Conservation (phyloP, 768 basidiomycete species). For the Candolleomyces efflorescens region DNA sequence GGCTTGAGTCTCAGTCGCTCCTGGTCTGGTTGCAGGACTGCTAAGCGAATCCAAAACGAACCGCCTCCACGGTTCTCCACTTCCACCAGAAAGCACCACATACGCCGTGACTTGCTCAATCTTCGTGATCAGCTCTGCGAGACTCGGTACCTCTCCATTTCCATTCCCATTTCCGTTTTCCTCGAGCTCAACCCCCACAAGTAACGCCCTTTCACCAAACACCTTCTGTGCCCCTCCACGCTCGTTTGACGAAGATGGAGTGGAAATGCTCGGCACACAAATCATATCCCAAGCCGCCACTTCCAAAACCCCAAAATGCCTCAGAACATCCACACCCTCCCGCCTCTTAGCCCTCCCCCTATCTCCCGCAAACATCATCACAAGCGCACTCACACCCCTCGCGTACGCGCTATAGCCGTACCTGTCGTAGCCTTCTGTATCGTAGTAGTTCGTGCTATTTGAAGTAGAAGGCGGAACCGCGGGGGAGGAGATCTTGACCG, state of each 20-base stretch:
- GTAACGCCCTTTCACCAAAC: not conserved
- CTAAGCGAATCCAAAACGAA: conserved; percentile 31
- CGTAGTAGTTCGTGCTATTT: not conserved
- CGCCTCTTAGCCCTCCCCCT: conserved; percentile 48
- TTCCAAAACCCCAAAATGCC: conserved; percentile 61
- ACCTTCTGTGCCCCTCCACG: not conserved
- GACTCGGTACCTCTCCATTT: conserved; percentile 4
- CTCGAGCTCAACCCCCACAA: not conserved
- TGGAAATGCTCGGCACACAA: conserved; percentile 33
- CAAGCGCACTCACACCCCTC: conserved; percentile 52
- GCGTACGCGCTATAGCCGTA: conserved; percentile 61
- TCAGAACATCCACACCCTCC: conserved; percentile 60
- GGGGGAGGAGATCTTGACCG: conserved; percentile 7
- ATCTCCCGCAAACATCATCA: conserved; percentile 53
- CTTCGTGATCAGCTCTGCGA: conserved; percentile 36
- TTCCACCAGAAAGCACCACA: conserved; percentile 38
- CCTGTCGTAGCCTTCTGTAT: conserved; percentile 28
- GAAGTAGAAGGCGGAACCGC: not conserved
- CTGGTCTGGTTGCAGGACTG: not conserved
- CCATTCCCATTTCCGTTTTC: not conserved
- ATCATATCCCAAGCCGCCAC: conserved; percentile 61
- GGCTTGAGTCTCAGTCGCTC: no score
- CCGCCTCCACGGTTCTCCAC: conserved; percentile 49
- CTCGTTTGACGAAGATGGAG: not conserved
- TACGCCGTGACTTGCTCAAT: conserved; percentile 59